A percentile compares a stretch with the other conserved stretches of the same genome.
Evolutionary conservation across 192 early-diverging fungal species (phyloP).

Genomic region (Diversispora epigaea): DNA sequence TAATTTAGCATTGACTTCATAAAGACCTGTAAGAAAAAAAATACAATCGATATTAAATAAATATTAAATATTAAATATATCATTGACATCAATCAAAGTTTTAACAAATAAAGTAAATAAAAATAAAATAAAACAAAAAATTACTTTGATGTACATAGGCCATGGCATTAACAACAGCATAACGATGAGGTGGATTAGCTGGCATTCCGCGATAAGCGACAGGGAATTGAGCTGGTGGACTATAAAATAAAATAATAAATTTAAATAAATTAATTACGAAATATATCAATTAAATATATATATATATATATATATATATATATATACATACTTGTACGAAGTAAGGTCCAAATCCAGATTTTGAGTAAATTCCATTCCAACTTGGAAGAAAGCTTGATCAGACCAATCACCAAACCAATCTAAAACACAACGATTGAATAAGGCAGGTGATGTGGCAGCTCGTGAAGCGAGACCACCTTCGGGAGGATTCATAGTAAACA

Average conservation of each 20-base stretch:
- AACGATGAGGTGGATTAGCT: conserved; percentile 73
- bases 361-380: conserved; percentile 93
- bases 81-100: too few relatives aligned
- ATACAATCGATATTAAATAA: too few relatives aligned
- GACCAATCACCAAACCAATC: conserved; percentile 99
- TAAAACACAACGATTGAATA: conserved; percentile 99
- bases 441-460: conserved; percentile 95
- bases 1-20: conserved; percentile 81
- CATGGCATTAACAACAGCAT: conserved; percentile 86
- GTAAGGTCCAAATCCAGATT: conserved; percentile 83
- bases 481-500: conserved; percentile 99
- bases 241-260: too few relatives aligned
- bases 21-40: conserved; percentile 55
- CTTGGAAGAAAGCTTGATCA: conserved; percentile 97
- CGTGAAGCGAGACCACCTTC: conserved; percentile 85
- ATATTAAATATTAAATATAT: too few relatives aligned
- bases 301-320: too few relatives aligned
- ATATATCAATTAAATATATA: too few relatives aligned
- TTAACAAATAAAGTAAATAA: too few relatives aligned
- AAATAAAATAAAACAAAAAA: too few relatives aligned
- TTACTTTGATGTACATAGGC: conserved; percentile 84
- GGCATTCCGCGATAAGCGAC: conserved; percentile 70
- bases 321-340: conserved; percentile 56
- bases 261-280: too few relatives aligned
- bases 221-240: conserved; percentile 72